Percentiles rank a stretch among this genome's conserved stretches.
Conservation (phyloP, 2,329 filamentous ascomycete species). For the Chalaropsis thielavioides region DNA sequence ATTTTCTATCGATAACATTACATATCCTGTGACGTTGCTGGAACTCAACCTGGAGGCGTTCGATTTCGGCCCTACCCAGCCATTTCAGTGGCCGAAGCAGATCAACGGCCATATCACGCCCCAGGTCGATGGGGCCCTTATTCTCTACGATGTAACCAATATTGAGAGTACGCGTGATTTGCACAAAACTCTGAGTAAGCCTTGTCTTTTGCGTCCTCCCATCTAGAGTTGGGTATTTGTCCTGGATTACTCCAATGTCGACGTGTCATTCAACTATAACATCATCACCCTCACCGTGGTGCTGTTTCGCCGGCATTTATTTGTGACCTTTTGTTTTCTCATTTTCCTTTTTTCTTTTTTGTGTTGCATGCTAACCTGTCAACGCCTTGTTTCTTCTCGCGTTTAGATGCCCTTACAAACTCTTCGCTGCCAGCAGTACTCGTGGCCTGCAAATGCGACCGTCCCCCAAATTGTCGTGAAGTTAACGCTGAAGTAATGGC, state of each 20-base stretch:
- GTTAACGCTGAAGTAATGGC: slow-evolving; percentile 54
- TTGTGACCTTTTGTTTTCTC: background rate
- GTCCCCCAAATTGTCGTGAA: slow-evolving; percentile 52
- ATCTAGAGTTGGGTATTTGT: background rate
- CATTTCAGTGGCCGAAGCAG: slow-evolving; percentile 52
- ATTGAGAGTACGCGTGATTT: slow-evolving; percentile 59
- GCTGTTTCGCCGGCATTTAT: background rate
- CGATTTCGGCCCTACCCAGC: slow-evolving; percentile 40
- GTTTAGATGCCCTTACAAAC: slow-evolving; percentile 55
- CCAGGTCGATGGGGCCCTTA: slow-evolving; percentile 65
- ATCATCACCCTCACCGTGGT: background rate
- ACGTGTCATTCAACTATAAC: background rate
- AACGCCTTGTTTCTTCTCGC: background rate
- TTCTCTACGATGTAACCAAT: slow-evolving; percentile 78
- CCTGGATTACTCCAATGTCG: background rate
- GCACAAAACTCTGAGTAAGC: slow-evolving; percentile 65
- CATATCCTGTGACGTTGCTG: slow-evolving; percentile 45
- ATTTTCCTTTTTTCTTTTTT: background rate
- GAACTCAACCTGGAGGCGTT: slow-evolving; percentile 54
- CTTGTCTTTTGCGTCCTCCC: slow-evolving; percentile 11
- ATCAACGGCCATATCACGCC: slow-evolving; percentile 58
- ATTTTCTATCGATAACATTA: slow-evolving; percentile 43
- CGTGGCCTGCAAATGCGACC: slow-evolving; percentile 82
- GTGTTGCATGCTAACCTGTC: background rate
- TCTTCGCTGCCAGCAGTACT: slow-evolving; percentile 63